phyloP scores from a whole-genome alignment of 192 early-diverging fungal species.

The Coemansia sp. region DNA sequence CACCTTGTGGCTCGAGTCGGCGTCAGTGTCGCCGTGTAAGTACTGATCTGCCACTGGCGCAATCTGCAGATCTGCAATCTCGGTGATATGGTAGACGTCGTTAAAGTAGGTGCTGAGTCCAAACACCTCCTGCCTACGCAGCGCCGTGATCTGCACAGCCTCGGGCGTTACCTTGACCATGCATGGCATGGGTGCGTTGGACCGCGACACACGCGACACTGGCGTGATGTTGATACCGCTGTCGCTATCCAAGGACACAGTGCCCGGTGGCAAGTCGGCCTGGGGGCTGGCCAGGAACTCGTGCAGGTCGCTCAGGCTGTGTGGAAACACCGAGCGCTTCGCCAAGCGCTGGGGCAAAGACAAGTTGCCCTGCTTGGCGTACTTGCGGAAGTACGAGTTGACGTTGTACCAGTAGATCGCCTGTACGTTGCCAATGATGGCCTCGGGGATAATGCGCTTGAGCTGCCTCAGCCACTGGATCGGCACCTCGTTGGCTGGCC shows the following conservation, averaged over 20 bases:
- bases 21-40: constrained; percentile 16
- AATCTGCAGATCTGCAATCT: constrained; percentile 71
- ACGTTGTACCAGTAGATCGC: constrained; percentile 81
- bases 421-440: constrained; percentile 65
- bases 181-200: constrained; percentile 70
- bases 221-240: constrained; percentile 65
- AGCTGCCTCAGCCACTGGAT: constrained; percentile 76
- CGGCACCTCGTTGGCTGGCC: constrained; percentile 78
- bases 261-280: constrained; percentile 75
- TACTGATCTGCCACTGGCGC: constrained; percentile 12
- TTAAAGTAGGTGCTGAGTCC: constrained; percentile 75
- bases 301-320: constrained; percentile 67
- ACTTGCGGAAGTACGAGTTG: constrained; percentile 77
- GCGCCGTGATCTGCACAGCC: constrained; percentile 75
- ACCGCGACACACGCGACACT: constrained; percentile 70
- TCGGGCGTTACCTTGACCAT: constrained; percentile 82
- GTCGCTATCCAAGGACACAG: constrained; percentile 75
- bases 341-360: constrained; percentile 58
- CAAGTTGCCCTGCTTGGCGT: constrained; percentile 57
- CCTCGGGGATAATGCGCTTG: constrained; percentile 70
- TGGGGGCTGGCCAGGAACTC: constrained; percentile 76
- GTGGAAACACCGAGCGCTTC: constrained; percentile 72
- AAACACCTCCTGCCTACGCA: constrained; percentile 77
- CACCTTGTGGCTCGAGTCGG: constrained; percentile 14
- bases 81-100: constrained; percentile 86